These are phyloP conservation scores for Rosa rugosa DNA, from an alignment of 306 rosid genomes.

Conservation along the genomic window DNA sequence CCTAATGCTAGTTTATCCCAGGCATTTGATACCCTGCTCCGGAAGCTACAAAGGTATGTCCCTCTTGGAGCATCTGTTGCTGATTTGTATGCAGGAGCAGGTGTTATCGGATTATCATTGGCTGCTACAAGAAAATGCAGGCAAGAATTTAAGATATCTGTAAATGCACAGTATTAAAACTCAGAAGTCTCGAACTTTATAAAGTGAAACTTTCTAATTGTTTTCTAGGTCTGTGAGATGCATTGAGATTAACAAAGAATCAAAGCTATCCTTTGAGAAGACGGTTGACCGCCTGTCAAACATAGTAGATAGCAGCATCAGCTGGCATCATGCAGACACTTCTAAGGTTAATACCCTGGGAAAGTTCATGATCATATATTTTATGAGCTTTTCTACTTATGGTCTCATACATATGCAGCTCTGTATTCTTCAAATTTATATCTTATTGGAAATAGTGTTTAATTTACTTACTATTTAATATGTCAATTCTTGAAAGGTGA, in stretches of 20 bases:
- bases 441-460: background rate
- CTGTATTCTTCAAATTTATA: background rate
- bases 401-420: conserved; percentile 12
- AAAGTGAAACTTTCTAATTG: conserved; percentile 4
- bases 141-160: conserved; percentile 47
- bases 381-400: conserved; percentile 15
- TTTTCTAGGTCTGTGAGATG: conserved; percentile 77
- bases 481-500: background rate
- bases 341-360: conserved; percentile 48
- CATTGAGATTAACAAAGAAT: conserved; percentile 89
- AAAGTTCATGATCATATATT: conserved; percentile 24
- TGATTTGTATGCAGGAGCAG: conserved; percentile 97
- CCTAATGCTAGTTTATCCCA: conserved; percentile 29
- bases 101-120: conserved; percentile 89
- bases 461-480: background rate
- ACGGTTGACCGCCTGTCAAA: conserved; percentile 73
- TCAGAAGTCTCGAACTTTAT: background rate
- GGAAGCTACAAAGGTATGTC: conserved; percentile 81
- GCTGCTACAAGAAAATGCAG: conserved; percentile 94
- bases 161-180: conserved; percentile 15
- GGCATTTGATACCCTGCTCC: conserved; percentile 89
- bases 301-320: conserved; percentile 61
- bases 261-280: conserved; percentile 90
- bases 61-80: conserved; percentile 84
- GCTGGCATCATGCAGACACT: conserved; percentile 94